Evolutionary conservation across 768 basidiomycete genomes (phyloP).

Genomic region (Leccinum fibrillosum): DNA sequence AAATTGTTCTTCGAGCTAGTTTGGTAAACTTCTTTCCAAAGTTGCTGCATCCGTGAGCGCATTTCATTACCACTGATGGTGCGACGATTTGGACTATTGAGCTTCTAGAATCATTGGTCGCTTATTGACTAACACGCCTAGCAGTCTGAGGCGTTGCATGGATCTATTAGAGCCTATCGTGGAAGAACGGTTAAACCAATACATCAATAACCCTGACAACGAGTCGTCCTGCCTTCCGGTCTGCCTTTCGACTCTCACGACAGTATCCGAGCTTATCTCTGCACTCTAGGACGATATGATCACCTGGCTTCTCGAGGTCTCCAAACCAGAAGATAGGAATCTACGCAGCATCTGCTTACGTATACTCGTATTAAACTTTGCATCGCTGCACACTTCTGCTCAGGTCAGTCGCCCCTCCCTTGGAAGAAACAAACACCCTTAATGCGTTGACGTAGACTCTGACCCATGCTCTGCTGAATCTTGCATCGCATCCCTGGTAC

Average conservation of each 20-base stretch:
- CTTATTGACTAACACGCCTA: slow-evolving; percentile 31
- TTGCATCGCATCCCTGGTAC: slow-evolving; percentile 40
- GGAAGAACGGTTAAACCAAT: slow-evolving; percentile 30
- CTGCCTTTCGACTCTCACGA: slow-evolving; percentile 7
- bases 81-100: slow-evolving; percentile 12
- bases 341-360: slow-evolving; percentile 30
- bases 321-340: slow-evolving; percentile 26
- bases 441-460: slow-evolving; percentile 27
- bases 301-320: slow-evolving; percentile 39
- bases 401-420: slow-evolving; percentile 20
- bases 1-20: slow-evolving; percentile 30
- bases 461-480: slow-evolving; percentile 37
- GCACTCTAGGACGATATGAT: slow-evolving; percentile 36
- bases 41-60: slow-evolving; percentile 33
- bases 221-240: slow-evolving; percentile 33
- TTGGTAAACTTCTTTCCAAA: slow-evolving; percentile 35
- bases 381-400: slow-evolving; percentile 34
- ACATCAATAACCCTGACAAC: slow-evolving; percentile 20
- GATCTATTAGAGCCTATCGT: slow-evolving; percentile 30
- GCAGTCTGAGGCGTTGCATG: slow-evolving; percentile 30
- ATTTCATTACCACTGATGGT: slow-evolving; percentile 2
- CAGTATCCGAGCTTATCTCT: slow-evolving; percentile 5
- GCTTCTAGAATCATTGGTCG: slow-evolving; percentile 31
- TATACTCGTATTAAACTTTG: slow-evolving; percentile 38
- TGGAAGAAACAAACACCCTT: background rate